Conservation (phyloP, 2,329 filamentous ascomycete species). For the Tolypocladium tropicale region DNA sequence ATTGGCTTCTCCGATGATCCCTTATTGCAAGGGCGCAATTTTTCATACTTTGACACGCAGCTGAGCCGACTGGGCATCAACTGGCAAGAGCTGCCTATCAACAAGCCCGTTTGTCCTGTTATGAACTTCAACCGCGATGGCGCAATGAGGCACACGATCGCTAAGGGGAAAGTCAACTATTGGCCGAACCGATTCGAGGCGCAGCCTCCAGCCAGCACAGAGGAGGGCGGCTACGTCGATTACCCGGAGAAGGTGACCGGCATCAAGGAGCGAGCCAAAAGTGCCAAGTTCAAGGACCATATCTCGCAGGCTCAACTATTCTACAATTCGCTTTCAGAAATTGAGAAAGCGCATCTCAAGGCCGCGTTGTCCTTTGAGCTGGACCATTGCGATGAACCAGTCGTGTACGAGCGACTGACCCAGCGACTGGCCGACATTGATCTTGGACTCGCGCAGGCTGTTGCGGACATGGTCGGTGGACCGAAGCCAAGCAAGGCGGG, state of each 20-base stretch:
- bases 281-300: conserved; percentile 69
- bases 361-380: conserved; percentile 68
- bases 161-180: background rate
- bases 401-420: conserved; percentile 64
- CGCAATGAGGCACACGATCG: background rate
- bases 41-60: conserved; percentile 51
- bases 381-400: conserved; percentile 70
- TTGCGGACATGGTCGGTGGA: conserved; percentile 61
- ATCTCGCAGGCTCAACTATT: conserved; percentile 72
- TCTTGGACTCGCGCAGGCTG: conserved; percentile 54
- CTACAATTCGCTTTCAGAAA: conserved; percentile 62
- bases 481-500: conserved; percentile 41
- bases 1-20: conserved; percentile 71
- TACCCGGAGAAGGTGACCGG: conserved; percentile 53
- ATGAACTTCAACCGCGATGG: conserved; percentile 66
- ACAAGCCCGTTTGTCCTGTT: conserved; percentile 62
- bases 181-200: conserved; percentile 30
- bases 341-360: conserved; percentile 61
- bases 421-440: conserved; percentile 64
- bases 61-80: conserved; percentile 54
- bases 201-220: conserved; percentile 52
- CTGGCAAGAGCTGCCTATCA: conserved; percentile 69
- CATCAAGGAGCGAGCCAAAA: conserved; percentile 59
- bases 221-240: conserved; percentile 60
- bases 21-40: conserved; percentile 63